Evolutionary conservation across 495 filamentous ascomycete species (phyloP).

Genomic region (Margaritispora aquatica): DNA sequence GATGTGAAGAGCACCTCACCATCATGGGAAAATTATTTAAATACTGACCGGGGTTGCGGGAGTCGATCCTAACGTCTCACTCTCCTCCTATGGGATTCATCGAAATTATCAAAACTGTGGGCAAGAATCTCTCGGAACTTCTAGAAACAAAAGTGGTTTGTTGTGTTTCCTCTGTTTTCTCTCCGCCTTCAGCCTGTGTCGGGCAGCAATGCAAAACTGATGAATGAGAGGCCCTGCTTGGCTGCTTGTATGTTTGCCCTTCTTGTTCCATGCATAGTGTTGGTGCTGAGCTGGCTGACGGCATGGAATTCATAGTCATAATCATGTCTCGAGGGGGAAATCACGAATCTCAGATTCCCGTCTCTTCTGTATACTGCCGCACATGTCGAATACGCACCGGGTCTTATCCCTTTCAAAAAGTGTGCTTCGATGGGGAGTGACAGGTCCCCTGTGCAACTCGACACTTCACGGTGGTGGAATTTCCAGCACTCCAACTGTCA

Average conservation of each 20-base stretch:
- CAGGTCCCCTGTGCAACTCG: background rate
- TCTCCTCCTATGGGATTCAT: background rate
- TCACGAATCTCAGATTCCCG: background rate
- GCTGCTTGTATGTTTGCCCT: background rate
- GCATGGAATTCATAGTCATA: background rate
- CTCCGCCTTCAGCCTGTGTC: slow-evolving; percentile 23
- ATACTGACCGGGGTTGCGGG: background rate
- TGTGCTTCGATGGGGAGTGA: background rate
- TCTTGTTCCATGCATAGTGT: too few species aligned
- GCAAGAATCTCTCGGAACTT: background rate
- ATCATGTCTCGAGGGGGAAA: background rate
- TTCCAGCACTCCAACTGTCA: background rate
- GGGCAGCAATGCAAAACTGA: slow-evolving; percentile 21
- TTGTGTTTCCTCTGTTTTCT: background rate
- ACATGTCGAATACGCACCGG: background rate
- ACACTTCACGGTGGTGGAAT: background rate
- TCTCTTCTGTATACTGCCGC: background rate
- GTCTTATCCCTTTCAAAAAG: background rate
- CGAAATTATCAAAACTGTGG: background rate
- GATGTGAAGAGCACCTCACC: background rate
- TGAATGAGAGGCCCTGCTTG: background rate
- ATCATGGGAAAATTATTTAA: too few species aligned
- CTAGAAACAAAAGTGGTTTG: background rate
- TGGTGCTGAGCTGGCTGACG: too few species aligned
- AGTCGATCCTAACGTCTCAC: background rate